phyloP scores from a whole-genome alignment of 768 basidiomycete species.

The Macrolepiota fuliginosa region DNA sequence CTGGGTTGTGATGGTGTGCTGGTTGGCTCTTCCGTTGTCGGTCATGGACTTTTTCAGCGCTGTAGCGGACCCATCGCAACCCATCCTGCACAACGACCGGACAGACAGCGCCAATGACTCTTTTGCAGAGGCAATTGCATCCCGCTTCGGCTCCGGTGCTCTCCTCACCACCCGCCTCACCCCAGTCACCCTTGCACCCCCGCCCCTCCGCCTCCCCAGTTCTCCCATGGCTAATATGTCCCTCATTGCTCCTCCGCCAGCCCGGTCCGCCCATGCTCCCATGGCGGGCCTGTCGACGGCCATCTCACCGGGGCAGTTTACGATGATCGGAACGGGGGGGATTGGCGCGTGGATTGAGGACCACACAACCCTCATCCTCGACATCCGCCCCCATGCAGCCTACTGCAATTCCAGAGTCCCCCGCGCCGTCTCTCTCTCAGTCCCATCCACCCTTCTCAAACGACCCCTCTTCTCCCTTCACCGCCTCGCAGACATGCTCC shows the following conservation, averaged over 20 bases:
- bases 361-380: slow-evolving; percentile 64
- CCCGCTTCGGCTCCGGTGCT: slow-evolving; percentile 37
- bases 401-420: slow-evolving; percentile 65
- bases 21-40: slow-evolving; percentile 12
- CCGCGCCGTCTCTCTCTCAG: slow-evolving; percentile 77
- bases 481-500: slow-evolving; percentile 79
- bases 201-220: slow-evolving; percentile 19
- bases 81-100: slow-evolving; percentile 20
- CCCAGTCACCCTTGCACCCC: slow-evolving; percentile 13
- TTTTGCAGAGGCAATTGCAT: slow-evolving; percentile 55
- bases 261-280: slow-evolving; percentile 3
- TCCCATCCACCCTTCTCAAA: slow-evolving; percentile 92
- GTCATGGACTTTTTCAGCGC: slow-evolving; percentile 43
- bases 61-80: slow-evolving; percentile 21
- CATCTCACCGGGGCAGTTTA: slow-evolving; percentile 18
- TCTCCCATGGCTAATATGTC: slow-evolving; percentile 23
- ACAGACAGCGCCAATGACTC: slow-evolving; percentile 26
- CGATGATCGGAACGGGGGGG: slow-evolving; percentile 22
- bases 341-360: slow-evolving; percentile 32
- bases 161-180: slow-evolving; percentile 33
- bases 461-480: slow-evolving; percentile 83
- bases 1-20: not conserved
- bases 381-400: slow-evolving; percentile 83
- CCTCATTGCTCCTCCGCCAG: slow-evolving; percentile 9
- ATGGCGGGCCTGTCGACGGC: not conserved